phyloP scores from a whole-genome alignment of 1,284 basidiomycete genomes.

The Irpex lacteus region DNA sequence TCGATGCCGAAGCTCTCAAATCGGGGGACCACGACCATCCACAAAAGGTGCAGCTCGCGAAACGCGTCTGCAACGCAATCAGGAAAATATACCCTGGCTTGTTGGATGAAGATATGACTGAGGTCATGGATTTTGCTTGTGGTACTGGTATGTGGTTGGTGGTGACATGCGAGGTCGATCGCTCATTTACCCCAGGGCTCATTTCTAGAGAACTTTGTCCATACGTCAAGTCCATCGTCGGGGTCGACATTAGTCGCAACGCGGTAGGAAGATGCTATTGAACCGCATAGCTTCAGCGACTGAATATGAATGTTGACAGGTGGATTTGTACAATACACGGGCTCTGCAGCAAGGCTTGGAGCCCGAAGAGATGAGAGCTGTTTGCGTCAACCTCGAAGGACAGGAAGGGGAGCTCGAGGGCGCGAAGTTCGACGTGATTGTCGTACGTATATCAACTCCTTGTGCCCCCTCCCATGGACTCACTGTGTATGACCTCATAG shows the following conservation, averaged over 20 bases:
- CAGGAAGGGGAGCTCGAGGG: constrained; percentile 42
- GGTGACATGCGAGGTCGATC: neutral
- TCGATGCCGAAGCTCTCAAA: constrained; percentile 22
- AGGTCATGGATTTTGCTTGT: constrained; percentile 65
- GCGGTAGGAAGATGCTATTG: neutral
- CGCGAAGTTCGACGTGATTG: constrained; percentile 54
- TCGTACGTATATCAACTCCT: constrained; percentile 33
- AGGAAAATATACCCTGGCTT: constrained; percentile 10
- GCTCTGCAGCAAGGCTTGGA: constrained; percentile 51
- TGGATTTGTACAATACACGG: constrained; percentile 17
- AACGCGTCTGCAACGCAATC: neutral
- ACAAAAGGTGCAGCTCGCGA: neutral
- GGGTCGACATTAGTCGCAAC: constrained; percentile 58
- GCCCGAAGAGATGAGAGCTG: constrained; percentile 51
- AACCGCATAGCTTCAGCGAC: too few species aligned
- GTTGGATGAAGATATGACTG: constrained; percentile 49
- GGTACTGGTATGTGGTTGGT: constrained; percentile 49
- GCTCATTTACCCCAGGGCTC: neutral
- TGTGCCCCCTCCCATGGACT: neutral
- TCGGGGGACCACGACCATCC: constrained; percentile 13
- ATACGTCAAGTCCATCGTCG: constrained; percentile 51
- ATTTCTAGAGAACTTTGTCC: constrained; percentile 50
- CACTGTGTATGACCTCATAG: constrained; percentile 30
- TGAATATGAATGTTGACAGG: neutral
- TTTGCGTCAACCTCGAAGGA: constrained; percentile 44